Percentiles rank a stretch among this genome's conserved stretches.
phyloP scores from a whole-genome alignment of 371 early-diverging fungal species.

The Haplosporangium sp. region DNA sequence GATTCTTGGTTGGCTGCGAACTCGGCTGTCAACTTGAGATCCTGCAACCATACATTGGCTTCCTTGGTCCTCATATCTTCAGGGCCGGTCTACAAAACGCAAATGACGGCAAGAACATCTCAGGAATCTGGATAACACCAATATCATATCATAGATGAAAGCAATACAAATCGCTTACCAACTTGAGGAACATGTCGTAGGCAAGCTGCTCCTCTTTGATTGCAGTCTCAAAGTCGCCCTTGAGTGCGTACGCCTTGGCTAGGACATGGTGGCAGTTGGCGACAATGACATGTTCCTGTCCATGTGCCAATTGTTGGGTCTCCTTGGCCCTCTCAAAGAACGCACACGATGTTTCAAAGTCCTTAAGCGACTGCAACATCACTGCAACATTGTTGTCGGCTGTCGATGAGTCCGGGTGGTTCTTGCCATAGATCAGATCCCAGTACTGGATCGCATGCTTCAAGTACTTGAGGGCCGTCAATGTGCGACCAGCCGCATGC shows the following conservation, averaged over 20 bases:
- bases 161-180: slow-evolving; percentile 46
- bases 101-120: neutral
- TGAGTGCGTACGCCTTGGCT: slow-evolving; percentile 79
- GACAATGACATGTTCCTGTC: slow-evolving; percentile 79
- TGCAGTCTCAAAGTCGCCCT: slow-evolving; percentile 83
- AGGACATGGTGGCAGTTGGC: slow-evolving; percentile 80
- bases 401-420: slow-evolving; percentile 89
- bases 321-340: slow-evolving; percentile 83
- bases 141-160: neutral
- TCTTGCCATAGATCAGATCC: slow-evolving; percentile 80
- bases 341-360: slow-evolving; percentile 69
- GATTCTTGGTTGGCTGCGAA: slow-evolving; percentile 37
- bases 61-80: slow-evolving; percentile 82
- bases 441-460: slow-evolving; percentile 85
- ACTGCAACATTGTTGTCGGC: slow-evolving; percentile 88
- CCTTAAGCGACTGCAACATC: slow-evolving; percentile 83
- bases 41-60: slow-evolving; percentile 76
- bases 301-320: slow-evolving; percentile 77
- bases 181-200: slow-evolving; percentile 71
- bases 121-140: neutral
- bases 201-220: slow-evolving; percentile 79
- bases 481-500: slow-evolving; percentile 79
- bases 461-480: slow-evolving; percentile 82
- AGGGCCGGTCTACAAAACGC: slow-evolving; percentile 67
- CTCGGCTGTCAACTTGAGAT: slow-evolving; percentile 61